Evolutionary conservation across 2,329 filamentous ascomycete species (phyloP), one percentile per base, ranked within the genome.

Genomic region (Lojkania enalia): DNA sequence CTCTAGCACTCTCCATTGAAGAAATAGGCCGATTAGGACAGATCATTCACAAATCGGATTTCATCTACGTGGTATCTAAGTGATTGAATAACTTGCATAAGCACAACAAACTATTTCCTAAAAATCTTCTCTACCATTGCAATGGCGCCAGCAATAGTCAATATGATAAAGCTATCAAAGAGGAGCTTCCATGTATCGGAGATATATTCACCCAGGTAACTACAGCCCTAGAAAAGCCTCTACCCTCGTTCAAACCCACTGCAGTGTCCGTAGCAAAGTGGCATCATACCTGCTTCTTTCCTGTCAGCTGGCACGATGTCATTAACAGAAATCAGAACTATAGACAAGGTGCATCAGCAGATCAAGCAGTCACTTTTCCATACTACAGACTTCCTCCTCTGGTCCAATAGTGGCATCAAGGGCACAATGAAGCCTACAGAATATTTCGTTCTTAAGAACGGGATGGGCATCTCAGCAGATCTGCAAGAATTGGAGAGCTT

Each of bases 201-300:
- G 18, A 12, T 2, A 35, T 35, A 2, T 44, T 9, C 20, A 13
- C 16, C 6, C 14, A 23, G n/a, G 6, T 44, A 7, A 27, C 19
- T 9, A 31, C 7, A 9, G 6, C 7, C 9, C 11, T 12, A 15
- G 30, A 15, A 9, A 9, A 9, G 30, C 30, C 14, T 11, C 7
- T 15, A 6, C 9, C 30, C 11, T 7, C 11, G 9, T 20, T 36
- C 19, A 20, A 35, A 25, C 20, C 33, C n/a, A 43, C 39, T 7
- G 32, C 30, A 16, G 35, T 43, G 15, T 15, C 39, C n/a, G 39
- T 35, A 6, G 60, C 55, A 2, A 76, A 75, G 43, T 61, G 73
- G 1, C 73, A 76, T 42, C 58, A 72, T 45, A 68, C 71, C 0
- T 61, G 72, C 1, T 72, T 75, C 54, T 75, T 65, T 39, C 56